Base-by-base conservation (phyloP, 2,329 filamentous ascomycete species). In the Penicillium sp. region DNA sequence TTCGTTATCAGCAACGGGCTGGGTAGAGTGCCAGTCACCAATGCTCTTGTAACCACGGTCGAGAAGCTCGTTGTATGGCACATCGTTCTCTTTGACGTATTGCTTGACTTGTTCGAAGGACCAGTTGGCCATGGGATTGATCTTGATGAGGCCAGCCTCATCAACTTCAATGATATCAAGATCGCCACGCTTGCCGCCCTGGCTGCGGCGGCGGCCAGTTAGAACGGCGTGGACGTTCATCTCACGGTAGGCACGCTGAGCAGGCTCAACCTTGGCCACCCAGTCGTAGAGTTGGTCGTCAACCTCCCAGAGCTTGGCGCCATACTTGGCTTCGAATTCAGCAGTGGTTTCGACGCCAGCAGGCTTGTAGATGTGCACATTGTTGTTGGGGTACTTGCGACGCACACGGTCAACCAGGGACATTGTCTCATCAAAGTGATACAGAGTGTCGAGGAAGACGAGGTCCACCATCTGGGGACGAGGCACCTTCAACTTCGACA, bases 51-150 rank as follows among this genome's bases (percentile, higher is more conserved):
- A 99, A n/a, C 94, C 94, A 56, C 81, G 82, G 76, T 97, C 90
- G 43, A 99, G 83, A 29, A 99, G 84, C 58, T 83, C 86, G 73
- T 99, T 99, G 81, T 96, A 97, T 0, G 94, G 94, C 4, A 99
- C 91, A 57, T 91, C 77, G 79, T 97, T 84, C 67, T 89, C 86
- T 66, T 86, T 84, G 76, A 97, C 84, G 77, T 99, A 99, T 38
- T 84, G 81, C 75, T 92, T 87, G 56, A 99, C 93, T 71, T 97
- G 89, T 58, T 85, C 79, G 77, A 99, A 99, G 40, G 83, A 83
- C 94, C 94, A 99, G 78, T 92, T 91, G 69, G 92, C 92, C 61
- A 99, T 79, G 11, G 94, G 94, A 81, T 97, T 99, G 83, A 99
- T 88, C 83, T 99, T 99, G 81, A 97, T 84, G 61, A 97, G 82